A percentile compares a stretch with the other conserved stretches of the same genome.
Evolutionary conservation across 2,329 filamentous ascomycete species (phyloP).

Genomic region (Botrytis porri): DNA sequence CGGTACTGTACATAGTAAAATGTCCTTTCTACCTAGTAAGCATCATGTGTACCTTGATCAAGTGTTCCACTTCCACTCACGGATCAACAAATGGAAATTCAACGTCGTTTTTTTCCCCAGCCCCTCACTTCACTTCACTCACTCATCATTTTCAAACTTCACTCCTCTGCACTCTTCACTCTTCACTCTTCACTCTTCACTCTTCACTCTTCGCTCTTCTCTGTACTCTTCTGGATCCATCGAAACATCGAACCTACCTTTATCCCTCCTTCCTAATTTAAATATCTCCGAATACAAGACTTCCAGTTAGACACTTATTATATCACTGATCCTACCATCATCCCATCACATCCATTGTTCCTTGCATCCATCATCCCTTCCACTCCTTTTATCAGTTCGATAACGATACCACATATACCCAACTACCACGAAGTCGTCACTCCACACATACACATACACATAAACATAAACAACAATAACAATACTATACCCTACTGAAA

Average conservation of each 20-base stretch:
- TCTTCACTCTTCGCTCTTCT: background rate
- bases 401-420: constrained; percentile 8
- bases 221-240: background rate
- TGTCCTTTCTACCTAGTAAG: background rate
- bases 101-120: background rate
- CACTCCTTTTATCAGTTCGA: background rate
- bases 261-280: background rate
- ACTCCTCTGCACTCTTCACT: background rate
- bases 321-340: background rate
- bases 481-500: background rate
- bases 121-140: background rate
- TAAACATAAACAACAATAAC: background rate
- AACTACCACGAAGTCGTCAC: background rate
- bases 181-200: background rate
- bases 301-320: background rate
- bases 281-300: background rate
- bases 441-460: background rate
- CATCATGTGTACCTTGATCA: too few species aligned
- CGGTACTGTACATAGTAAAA: background rate
- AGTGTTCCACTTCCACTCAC: background rate
- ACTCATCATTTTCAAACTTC: background rate
- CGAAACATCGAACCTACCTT: background rate
- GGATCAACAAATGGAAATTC: background rate
- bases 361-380: constrained; percentile 2
- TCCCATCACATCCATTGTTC: background rate